A percentile compares a stretch with the other conserved stretches of the same genome.
Conservation (phyloP, 2,329 filamentous ascomycete species). For the Ustilaginoidea virens region DNA sequence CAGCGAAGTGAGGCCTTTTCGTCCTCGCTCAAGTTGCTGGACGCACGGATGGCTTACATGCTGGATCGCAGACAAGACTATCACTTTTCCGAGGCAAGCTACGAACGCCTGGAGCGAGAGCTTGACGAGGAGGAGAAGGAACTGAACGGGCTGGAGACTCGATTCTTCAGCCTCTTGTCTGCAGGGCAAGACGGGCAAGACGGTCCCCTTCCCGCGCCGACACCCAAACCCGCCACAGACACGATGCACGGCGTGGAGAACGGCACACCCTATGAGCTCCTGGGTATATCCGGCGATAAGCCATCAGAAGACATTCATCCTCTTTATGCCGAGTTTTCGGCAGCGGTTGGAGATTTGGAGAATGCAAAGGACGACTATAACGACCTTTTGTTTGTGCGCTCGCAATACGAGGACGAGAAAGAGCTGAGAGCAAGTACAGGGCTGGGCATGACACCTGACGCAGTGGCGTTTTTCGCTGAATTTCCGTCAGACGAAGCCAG, state of each 20-base stretch:
- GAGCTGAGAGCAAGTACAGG: conserved; percentile 15
- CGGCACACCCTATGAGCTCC: conserved; percentile 17
- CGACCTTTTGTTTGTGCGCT: conserved; percentile 25
- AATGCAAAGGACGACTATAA: conserved; percentile 30
- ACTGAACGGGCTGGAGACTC: conserved; percentile 19
- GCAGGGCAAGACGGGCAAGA: conserved; percentile 10
- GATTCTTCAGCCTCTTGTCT: conserved; percentile 22
- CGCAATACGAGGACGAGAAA: conserved; percentile 21
- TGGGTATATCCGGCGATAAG: conserved; percentile 19
- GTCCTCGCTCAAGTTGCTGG: conserved; percentile 11
- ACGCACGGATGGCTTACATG: conserved; percentile 18
- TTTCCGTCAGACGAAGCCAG: conserved; percentile 22
- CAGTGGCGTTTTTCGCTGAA: conserved; percentile 27
- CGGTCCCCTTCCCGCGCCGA: conserved; percentile 1
- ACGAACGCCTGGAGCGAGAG: conserved; percentile 19
- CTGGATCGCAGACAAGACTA: conserved; percentile 22
- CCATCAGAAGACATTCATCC: conserved; percentile 28
- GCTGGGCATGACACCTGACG: conserved; percentile 17
- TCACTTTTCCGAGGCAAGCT: conserved; percentile 18
- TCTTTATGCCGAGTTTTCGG: conserved; percentile 27
- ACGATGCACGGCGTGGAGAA: conserved; percentile 1
- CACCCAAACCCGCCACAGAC: conserved; percentile 1
- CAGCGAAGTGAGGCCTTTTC: conserved; percentile 8
- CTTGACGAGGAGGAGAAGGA: conserved; percentile 21
- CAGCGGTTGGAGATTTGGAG: conserved; percentile 27